Conservation (phyloP, 352 stramenopile species). For the Aphanomyces euteiches region DNA sequence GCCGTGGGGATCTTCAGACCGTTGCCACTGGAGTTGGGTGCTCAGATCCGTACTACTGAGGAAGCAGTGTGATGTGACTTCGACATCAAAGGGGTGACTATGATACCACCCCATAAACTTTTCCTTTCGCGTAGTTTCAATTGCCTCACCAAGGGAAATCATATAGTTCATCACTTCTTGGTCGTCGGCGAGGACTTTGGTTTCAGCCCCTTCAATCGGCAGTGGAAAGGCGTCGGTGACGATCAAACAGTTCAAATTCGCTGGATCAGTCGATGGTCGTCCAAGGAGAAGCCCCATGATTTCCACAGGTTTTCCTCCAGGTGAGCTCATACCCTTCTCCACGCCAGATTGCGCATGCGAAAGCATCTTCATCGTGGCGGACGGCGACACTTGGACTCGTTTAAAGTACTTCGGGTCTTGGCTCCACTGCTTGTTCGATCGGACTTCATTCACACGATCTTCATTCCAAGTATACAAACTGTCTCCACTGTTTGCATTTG, state of each 20-base stretch:
- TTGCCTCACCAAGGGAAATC: conserved; percentile 95
- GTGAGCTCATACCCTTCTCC: conserved; percentile 95
- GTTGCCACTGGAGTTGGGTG: conserved; percentile 98
- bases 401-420: conserved; percentile 95
- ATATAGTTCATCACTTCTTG: conserved; percentile 99
- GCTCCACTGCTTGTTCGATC: conserved; percentile 86
- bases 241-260: conserved; percentile 90
- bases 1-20: conserved; percentile 92
- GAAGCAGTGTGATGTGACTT: conserved; percentile 96
- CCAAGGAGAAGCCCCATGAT: conserved; percentile 99
- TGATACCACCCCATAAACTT: conserved; percentile 99
- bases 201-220: conserved; percentile 95
- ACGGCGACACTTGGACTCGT: conserved; percentile 92
- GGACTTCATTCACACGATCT: conserved; percentile 79
- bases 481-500: conserved; percentile 20
- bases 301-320: conserved; percentile 94
- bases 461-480: conserved; percentile 44
- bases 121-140: conserved; percentile 94
- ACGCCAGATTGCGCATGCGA: conserved; percentile 97
- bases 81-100: conserved; percentile 98
- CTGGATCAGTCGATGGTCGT: conserved; percentile 86
- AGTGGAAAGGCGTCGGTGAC: conserved; percentile 98
- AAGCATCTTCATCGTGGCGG: conserved; percentile 96
- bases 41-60: conserved; percentile 95
- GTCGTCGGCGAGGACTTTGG: conserved; percentile 95